Evolutionary conservation across 805 yeast genomes (phyloP), one percentile per base, ranked within the genome.

Genomic region (Wickerhamomyces canadensis): DNA sequence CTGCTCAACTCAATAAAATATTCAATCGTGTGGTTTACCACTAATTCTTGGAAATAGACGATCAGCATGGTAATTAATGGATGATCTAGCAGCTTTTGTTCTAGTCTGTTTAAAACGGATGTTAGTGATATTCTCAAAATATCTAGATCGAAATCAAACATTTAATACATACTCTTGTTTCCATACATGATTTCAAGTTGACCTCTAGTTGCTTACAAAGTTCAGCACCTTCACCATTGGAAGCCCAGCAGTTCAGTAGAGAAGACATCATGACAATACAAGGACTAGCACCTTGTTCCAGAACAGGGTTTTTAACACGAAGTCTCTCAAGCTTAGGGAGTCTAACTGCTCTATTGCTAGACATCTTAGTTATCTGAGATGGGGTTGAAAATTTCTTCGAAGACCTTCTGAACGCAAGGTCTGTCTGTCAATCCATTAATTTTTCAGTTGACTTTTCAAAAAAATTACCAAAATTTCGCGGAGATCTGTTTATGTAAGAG

Each of bases 201-300:
- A 61, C 58, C 54, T 82, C 94, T 33, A 85, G 61, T 7, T 65
- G 67, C 18, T 71, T 66, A 62, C 98, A 89, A 33, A 65, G 70
- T 10, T 70, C 64, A 17, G 81, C 67, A 42, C 93, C 89, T 60
- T 87, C 95, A 34, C 94, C 91, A 62, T 86, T 84, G 18, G 96
- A 84, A 3, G 96, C 94, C 98, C 98, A 89, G 65, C 98, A 89
- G 69, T 84, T 85, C 49, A 89, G 67, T 58, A 89, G 70, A 33
- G 85, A 80, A 1, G 93, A 80, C 89, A 89, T 84, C 45, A 83
- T 64, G 39, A 85, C 87, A 42, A 78, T 60, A 60, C 96, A 88
- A 40, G 85, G 78, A 49, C 81, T 79, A 33, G 84, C 74, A 47
- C 76, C 76, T 44, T 63, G 67, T 35, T 71, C 68, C 22, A 72